A percentile compares a stretch with the other conserved stretches of the same genome.
Evolutionary conservation across 2,329 filamentous ascomycete species (phyloP).

Genomic region (Cercospora sojina): DNA sequence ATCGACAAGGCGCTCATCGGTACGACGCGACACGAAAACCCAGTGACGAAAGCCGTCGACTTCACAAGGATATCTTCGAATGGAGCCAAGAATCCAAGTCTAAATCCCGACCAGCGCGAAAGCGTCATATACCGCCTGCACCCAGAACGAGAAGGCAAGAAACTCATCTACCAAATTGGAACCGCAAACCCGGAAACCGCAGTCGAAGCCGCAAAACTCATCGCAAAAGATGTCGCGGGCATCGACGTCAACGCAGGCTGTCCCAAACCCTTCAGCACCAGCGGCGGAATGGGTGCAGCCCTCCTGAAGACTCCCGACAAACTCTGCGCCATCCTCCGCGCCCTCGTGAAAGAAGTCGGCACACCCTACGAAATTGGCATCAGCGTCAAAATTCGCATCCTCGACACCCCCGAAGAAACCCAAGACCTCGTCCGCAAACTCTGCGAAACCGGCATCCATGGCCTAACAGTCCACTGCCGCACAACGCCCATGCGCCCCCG

Average conservation of each 20-base stretch:
- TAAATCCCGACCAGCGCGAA: slow-evolving; percentile 51
- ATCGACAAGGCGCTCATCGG: slow-evolving; percentile 91
- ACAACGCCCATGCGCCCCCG: slow-evolving; percentile 93
- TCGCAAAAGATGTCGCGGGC: slow-evolving; percentile 83
- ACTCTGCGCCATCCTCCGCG: slow-evolving; percentile 77
- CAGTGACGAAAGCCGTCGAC: slow-evolving; percentile 75
- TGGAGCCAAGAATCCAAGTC: slow-evolving; percentile 58
- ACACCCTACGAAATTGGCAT: slow-evolving; percentile 83
- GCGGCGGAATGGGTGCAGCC: slow-evolving; percentile 92
- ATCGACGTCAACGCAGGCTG: slow-evolving; percentile 99
- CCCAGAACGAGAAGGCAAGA: slow-evolving; percentile 69
- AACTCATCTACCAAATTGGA: slow-evolving; percentile 87
- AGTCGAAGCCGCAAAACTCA: slow-evolving; percentile 77
- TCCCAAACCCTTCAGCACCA: slow-evolving; percentile 92
- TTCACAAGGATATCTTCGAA: slow-evolving; percentile 77
- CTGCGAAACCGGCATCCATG: slow-evolving; percentile 84
- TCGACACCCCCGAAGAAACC: slow-evolving; percentile 74
- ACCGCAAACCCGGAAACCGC: slow-evolving; percentile 80
- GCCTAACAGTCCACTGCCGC: slow-evolving; percentile 89
- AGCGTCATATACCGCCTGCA: slow-evolving; percentile 83
- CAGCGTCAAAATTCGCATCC: slow-evolving; percentile 91
- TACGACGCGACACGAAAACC: slow-evolving; percentile 73
- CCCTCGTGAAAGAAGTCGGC: slow-evolving; percentile 75
- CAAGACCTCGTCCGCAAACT: slow-evolving; percentile 74
- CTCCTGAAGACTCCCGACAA: slow-evolving; percentile 81